Percentiles rank a stretch among this genome's conserved stretches.
phyloP scores from a whole-genome alignment of 1,284 basidiomycete species.

The Boletus smithii region DNA sequence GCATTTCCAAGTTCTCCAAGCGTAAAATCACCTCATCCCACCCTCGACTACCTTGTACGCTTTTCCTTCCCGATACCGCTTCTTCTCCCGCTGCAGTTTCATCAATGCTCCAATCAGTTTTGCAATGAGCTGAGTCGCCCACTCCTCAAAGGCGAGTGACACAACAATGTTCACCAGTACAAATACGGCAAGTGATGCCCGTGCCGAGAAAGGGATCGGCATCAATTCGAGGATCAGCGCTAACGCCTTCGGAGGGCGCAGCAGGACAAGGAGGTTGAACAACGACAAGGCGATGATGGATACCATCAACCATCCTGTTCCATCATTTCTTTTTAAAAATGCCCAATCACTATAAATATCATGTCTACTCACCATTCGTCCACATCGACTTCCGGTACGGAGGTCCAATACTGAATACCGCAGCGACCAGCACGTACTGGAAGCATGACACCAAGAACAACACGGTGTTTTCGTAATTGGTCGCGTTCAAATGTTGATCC shows the following conservation, averaged over 20 bases:
- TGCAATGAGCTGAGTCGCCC: constrained; percentile 64
- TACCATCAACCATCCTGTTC: constrained; percentile 71
- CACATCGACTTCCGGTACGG: constrained; percentile 95
- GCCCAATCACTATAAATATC: neutral
- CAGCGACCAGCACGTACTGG: constrained; percentile 97
- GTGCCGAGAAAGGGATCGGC: constrained; percentile 67
- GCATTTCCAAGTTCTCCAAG: neutral
- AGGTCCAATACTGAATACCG: constrained; percentile 95
- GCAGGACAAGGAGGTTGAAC: constrained; percentile 75
- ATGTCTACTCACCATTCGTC: constrained; percentile 74
- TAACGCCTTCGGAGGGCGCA: constrained; percentile 64
- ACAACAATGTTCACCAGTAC: constrained; percentile 71
- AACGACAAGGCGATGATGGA: constrained; percentile 63
- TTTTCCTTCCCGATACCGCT: constrained; percentile 57
- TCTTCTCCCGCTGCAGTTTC: constrained; percentile 43
- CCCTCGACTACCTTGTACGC: constrained; percentile 72
- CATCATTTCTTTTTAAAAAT: constrained; percentile 15
- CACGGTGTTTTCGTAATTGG: constrained; percentile 91
- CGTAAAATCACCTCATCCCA: constrained; percentile 44
- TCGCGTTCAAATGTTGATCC: constrained; percentile 81
- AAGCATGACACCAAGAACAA: constrained; percentile 95
- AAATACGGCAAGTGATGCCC: constrained; percentile 67
- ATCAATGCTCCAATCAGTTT: constrained; percentile 49
- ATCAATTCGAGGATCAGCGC: constrained; percentile 77
- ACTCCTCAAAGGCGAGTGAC: constrained; percentile 81